A percentile compares a stretch with the other conserved stretches of the same genome.
Evolutionary conservation across 371 early-diverging fungal species (phyloP).

Genomic region (Apophysomyces variabilis): DNA sequence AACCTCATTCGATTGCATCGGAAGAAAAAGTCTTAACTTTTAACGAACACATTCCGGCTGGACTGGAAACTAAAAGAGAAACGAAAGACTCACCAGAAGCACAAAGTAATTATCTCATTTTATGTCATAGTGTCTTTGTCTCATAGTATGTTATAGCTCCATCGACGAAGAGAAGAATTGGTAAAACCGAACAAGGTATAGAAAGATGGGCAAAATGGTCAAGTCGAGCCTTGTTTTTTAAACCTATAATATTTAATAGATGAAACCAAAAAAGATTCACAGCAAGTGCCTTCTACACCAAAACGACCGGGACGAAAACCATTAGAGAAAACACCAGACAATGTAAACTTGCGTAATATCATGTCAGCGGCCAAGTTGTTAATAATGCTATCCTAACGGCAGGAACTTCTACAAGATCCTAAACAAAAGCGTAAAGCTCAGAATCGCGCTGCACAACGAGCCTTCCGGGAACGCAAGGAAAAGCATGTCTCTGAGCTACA

Average conservation of each 20-base stretch:
- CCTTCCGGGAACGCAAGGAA: conserved; percentile 79
- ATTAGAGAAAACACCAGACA: conserved; percentile 29
- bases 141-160: conserved; percentile 8
- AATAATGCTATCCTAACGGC: not conserved
- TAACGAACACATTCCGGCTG: conserved; percentile 12
- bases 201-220: conserved; percentile 2
- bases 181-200: conserved; percentile 14
- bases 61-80: conserved; percentile 2
- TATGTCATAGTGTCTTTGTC: not conserved
- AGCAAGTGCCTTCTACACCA: conserved; percentile 22
- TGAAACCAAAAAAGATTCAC: conserved; percentile 18
- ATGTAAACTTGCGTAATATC: conserved; percentile 21
- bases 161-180: conserved; percentile 7
- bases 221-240: not conserved
- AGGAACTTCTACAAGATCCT: conserved; percentile 35
- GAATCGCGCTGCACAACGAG: conserved; percentile 80
- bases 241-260: too few species aligned
- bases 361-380: not conserved
- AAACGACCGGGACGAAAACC: conserved; percentile 49
- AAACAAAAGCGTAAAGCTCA: conserved; percentile 77
- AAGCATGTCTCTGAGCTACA: conserved; percentile 68
- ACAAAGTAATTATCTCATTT: conserved; percentile 9
- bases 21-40: conserved; percentile 12
- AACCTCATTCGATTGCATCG: conserved; percentile 1
- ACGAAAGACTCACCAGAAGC: not conserved